Base-by-base conservation (phyloP, 768 basidiomycete species). In the Leccinellum luteum region DNA sequence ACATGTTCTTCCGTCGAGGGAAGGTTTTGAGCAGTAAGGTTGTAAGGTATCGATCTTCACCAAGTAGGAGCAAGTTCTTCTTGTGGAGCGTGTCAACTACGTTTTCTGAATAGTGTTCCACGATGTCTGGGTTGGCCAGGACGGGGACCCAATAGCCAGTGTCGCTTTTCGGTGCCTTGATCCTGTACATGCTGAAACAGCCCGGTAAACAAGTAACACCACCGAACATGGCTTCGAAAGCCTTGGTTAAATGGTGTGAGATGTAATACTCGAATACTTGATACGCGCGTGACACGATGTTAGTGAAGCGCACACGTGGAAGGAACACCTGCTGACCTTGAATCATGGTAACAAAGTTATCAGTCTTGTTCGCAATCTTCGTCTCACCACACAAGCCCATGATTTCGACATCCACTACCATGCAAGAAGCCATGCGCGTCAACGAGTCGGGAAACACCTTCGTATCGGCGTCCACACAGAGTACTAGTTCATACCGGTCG, bases 371-470 rank as follows among this genome's bases (percentile, higher is more conserved):
- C 34, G 97, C 97, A 65, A 99, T 95, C 84, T 99, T 99, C 60
- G 97, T 99, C 78, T 99, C 97, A 27, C 97, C 97, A 69, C 97
- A 99, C 25, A 99, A 80, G 21, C 95, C 97, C 97, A 98, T 98
- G 62, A 98, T 98, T 73, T 98, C 97, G 66, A 87, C 85, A 68
- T 99, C 97, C 67, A 93, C 85, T 28, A 94, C 91, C 94, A 98
- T 95, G 66, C 94, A 96, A 49, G 92, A 89, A 51, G 88, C 87
- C 95, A 99, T 94, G 66, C 97, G 80, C 38, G 94, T 95, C 72
- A 98, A 73, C 56, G 95, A 95, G 76, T 99, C 97, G 14, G 97
- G 97, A 85, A 98, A 99, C 53, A 98, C 91, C 81, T 98, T 98
- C 60, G 94, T 98, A 77, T 97, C 94, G 53, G 94, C 94, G 79